These are phyloP conservation scores for Gonium pectorale DNA, from an alignment of 139 green algal species.

Conservation along the genomic window DNA sequence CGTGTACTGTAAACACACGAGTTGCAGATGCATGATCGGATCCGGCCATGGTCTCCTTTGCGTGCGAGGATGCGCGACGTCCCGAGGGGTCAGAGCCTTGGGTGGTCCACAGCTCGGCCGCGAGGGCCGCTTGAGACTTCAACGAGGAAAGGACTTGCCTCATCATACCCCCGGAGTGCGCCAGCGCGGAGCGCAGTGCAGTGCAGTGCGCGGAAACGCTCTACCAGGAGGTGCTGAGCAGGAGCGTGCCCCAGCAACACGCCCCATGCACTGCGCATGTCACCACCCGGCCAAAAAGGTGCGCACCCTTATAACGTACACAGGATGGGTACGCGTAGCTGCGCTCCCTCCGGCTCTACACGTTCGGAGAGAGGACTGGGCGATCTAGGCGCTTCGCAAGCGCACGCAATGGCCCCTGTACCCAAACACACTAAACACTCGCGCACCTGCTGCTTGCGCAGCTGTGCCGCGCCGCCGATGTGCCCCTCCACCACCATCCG, in stretches of 20 bases:
- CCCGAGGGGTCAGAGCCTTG: constrained; percentile 29
- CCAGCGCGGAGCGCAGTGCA: no score
- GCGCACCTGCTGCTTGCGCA: constrained; percentile 55
- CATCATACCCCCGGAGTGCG: constrained; percentile 24
- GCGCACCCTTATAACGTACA: background rate
- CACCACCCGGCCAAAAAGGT: background rate
- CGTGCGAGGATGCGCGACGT: background rate
- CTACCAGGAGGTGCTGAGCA: no score
- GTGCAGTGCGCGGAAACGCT: no score
- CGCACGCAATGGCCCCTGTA: background rate
- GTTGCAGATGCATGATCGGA: no score
- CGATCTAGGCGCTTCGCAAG: no score
- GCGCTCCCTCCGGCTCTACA: no score
- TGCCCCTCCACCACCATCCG: constrained; percentile 81
- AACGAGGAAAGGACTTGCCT: constrained; percentile 33
- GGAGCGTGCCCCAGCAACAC: background rate
- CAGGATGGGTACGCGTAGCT: no score
- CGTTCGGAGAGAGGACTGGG: no score
- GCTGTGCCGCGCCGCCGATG: constrained; percentile 69
- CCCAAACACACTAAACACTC: background rate
- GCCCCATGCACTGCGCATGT: background rate
- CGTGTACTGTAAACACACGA: no score
- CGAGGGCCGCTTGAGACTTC: constrained; percentile 32
- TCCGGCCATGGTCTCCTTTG: no score
- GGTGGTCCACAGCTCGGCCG: constrained; percentile 23